Base-by-base conservation (phyloP, 2,329 filamentous ascomycete species). In the Alternaria dauci region DNA sequence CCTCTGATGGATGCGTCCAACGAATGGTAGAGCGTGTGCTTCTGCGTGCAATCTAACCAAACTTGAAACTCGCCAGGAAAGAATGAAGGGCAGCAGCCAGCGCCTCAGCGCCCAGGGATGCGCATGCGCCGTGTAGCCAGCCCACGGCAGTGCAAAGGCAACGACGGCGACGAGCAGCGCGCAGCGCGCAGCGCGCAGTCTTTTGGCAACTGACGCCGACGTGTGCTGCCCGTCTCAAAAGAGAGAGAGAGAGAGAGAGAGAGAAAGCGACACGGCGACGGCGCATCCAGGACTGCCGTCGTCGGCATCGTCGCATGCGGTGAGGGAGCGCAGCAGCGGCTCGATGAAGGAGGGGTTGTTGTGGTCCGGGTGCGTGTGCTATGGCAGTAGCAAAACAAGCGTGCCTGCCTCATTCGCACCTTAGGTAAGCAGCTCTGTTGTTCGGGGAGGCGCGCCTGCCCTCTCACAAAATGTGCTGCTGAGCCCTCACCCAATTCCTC, bases 1-100 rank as follows among this genome's bases (percentile, higher is more conserved):
- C 67, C 66, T 67, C 71, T 44, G 58, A 57, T 57, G 50, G 36
- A 38, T 16, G 61, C 57, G 59, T 48, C 60, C 60, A 67, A 64
- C 72, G 72, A 75, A 74, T 74, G 58, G 61, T 53, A 60, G 52
- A 61, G 62, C 62, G 53, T 55, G 50, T 59, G 53, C 59, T 63
- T 44, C 66, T 68, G 66, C 65, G 69, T 68, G 72, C 69, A 76
- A 76, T 76, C 71, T 73, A 76, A 71, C 63, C 62, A 66, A 62
- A 69, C 66, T 65, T 74, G 73, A 73, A 73, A 76, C 72, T 60
- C 47, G 65, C 64, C 63, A 66, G 67, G 53, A 66, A 60, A 66
- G 65, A 58, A 58, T 41, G 52, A 61, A 63, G 59, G 60, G 61
- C 51, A 62, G 55, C 59, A 56, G 60, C 59, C 51, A 62, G 55